Evolutionary conservation across 1,284 basidiomycete genomes (phyloP).

Genomic region (Ceratobasidium sp.): DNA sequence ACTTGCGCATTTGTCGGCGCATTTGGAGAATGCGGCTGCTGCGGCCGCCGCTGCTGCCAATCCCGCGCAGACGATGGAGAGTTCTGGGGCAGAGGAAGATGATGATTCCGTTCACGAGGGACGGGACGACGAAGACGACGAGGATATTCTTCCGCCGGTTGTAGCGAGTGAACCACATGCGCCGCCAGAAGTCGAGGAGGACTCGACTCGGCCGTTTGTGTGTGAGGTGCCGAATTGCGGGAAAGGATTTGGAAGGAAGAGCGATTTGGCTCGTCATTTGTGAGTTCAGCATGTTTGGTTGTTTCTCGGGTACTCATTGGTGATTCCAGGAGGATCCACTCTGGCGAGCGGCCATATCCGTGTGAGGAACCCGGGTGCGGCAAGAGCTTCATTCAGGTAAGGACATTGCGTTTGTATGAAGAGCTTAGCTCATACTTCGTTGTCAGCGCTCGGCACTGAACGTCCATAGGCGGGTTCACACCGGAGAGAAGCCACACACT

Average conservation of each 20-base stretch:
- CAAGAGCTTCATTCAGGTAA: conserved; percentile 85
- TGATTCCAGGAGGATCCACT: conserved; percentile 66
- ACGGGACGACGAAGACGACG: conserved; percentile 37
- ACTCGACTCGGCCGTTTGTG: conserved; percentile 26
- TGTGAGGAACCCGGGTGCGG: conserved; percentile 68
- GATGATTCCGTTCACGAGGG: conserved; percentile 26
- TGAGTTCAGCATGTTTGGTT: neutral
- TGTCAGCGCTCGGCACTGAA: conserved; percentile 79
- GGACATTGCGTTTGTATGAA: conserved; percentile 40
- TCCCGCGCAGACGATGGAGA: neutral
- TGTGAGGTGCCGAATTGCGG: conserved; percentile 40
- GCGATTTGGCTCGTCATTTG: conserved; percentile 27
- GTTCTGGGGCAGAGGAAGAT: conserved; percentile 24
- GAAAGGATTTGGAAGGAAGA: conserved; percentile 39
- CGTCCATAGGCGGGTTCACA: conserved; percentile 85
- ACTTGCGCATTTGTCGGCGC: conserved; percentile 68
- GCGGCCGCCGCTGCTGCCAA: conserved; percentile 35
- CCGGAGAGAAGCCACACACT: conserved; percentile 86
- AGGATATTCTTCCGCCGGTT: conserved; percentile 32
- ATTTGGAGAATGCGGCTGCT: conserved; percentile 58
- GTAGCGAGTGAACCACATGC: conserved; percentile 11
- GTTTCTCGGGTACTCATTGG: neutral
- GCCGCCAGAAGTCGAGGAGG: conserved; percentile 37
- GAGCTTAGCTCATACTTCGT: neutral
- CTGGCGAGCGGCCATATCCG: conserved; percentile 81